Evolutionary conservation across 2,329 filamentous ascomycete genomes (phyloP).

Genomic region (Ceratocystis huliohia): DNA sequence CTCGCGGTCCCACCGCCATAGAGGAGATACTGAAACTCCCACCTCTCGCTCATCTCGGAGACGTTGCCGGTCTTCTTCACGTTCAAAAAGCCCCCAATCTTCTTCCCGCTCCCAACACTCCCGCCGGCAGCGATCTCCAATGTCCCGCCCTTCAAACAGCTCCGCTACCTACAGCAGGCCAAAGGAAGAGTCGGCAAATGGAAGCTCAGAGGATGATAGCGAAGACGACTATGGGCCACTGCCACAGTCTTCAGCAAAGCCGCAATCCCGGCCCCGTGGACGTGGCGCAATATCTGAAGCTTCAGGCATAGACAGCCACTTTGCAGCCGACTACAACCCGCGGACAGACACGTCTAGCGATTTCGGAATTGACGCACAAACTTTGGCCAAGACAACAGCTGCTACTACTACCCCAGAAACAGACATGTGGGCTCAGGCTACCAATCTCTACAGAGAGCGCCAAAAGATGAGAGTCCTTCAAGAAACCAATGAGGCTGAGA

Average conservation of each 20-base stretch:
- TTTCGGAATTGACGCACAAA: not conserved
- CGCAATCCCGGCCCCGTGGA: conserved; percentile 44
- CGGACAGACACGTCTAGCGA: conserved; percentile 32
- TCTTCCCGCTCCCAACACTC: not conserved
- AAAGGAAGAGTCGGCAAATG: not conserved
- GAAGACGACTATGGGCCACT: conserved; percentile 16
- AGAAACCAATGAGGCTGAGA: conserved; percentile 45
- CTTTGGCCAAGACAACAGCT: not conserved
- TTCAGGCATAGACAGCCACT: conserved; percentile 67
- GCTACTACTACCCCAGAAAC: not conserved
- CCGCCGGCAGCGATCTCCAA: not conserved
- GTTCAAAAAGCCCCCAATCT: not conserved
- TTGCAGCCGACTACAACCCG: conserved; percentile 53
- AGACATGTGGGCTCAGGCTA: conserved; percentile 66
- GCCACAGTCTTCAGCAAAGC: not conserved
- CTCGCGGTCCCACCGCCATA: not conserved
- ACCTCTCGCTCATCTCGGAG: not conserved
- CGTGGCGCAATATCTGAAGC: conserved; percentile 50
- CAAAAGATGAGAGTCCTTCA: conserved; percentile 37
- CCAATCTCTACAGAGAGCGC: conserved; percentile 69
- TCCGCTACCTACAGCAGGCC: not conserved
- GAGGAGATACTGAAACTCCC: not conserved
- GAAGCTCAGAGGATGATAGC: not conserved
- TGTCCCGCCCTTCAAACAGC: not conserved
- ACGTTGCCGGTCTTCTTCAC: conserved; percentile 10